Conservation (phyloP, 768 basidiomycete genomes). For the Amanita jacksonii region DNA sequence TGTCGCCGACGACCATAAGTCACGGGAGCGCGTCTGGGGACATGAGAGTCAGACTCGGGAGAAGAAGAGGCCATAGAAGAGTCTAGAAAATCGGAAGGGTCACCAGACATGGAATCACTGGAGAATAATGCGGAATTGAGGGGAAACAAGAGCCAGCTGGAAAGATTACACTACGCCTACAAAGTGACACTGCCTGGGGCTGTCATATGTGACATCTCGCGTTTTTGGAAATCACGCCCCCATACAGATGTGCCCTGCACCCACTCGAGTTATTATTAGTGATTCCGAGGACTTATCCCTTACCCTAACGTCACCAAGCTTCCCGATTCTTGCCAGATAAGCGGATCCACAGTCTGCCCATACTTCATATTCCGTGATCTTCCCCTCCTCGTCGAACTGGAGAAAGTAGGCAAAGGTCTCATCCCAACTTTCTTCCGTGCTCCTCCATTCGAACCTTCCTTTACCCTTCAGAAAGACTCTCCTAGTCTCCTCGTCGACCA, state of each 20-base stretch:
- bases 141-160: slow-evolving; percentile 1
- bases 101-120: slow-evolving; percentile 26
- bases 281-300: neutral
- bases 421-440: slow-evolving; percentile 45
- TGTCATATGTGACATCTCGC: slow-evolving; percentile 13
- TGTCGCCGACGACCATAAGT: slow-evolving; percentile 36
- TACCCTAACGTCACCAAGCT: slow-evolving; percentile 23
- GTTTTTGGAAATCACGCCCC: slow-evolving; percentile 18
- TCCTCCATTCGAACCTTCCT: slow-evolving; percentile 48
- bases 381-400: slow-evolving; percentile 48
- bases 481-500: slow-evolving; percentile 38
- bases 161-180: slow-evolving; percentile 3
- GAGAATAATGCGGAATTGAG: slow-evolving; percentile 8
- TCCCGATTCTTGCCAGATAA: slow-evolving; percentile 48
- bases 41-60: slow-evolving; percentile 12
- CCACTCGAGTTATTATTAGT: too few species aligned
- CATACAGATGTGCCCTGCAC: neutral
- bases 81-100: slow-evolving; percentile 28
- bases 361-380: slow-evolving; percentile 51
- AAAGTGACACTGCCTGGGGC: slow-evolving; percentile 6
- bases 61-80: slow-evolving; percentile 27
- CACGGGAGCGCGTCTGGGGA: slow-evolving; percentile 28
- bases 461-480: slow-evolving; percentile 47
- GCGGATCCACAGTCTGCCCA: slow-evolving; percentile 64
- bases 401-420: slow-evolving; percentile 53